Percentiles rank a stretch among this genome's conserved stretches.
Evolutionary conservation across 805 yeast genomes (phyloP).

Genomic region (Nakazawaea ernobii): DNA sequence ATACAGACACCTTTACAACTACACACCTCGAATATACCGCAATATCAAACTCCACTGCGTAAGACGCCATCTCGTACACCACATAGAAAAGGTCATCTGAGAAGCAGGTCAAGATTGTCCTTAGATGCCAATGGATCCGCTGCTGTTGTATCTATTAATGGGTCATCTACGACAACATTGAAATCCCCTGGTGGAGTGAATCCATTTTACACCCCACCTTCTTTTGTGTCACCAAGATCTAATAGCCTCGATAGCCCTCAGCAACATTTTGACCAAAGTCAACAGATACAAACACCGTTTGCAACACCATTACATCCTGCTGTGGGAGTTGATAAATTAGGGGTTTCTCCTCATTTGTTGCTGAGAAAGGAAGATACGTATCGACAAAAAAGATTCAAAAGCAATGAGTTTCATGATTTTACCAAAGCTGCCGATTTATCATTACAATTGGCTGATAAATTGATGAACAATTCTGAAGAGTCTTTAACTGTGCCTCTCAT

Average conservation of each 20-base stretch:
- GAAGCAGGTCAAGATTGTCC: slow-evolving; percentile 35
- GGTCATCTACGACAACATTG: slow-evolving; percentile 15
- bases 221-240: slow-evolving; percentile 37
- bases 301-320: slow-evolving; percentile 6
- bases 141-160: slow-evolving; percentile 14
- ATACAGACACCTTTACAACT: slow-evolving; percentile 30
- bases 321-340: neutral
- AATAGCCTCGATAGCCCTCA: slow-evolving; percentile 18
- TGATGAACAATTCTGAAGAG: slow-evolving; percentile 7
- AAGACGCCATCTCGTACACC: slow-evolving; percentile 24
- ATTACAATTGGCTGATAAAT: slow-evolving; percentile 21
- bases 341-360: slow-evolving; percentile 12
- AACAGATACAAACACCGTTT: neutral
- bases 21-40: slow-evolving; percentile 3
- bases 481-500: slow-evolving; percentile 2
- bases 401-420: slow-evolving; percentile 14
- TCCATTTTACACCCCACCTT: slow-evolving; percentile 43
- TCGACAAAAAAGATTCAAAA: slow-evolving; percentile 7
- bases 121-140: slow-evolving; percentile 28
- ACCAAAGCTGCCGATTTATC: slow-evolving; percentile 25
- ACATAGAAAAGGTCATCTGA: slow-evolving; percentile 26
- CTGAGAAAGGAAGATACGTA: slow-evolving; percentile 9
- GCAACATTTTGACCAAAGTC: slow-evolving; percentile 13
- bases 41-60: slow-evolving; percentile 20
- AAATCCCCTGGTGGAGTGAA: slow-evolving; percentile 36